These are phyloP conservation scores for Phytophthora cryptogea DNA, from an alignment of 352 stramenopile species.

Conservation along the genomic window DNA sequence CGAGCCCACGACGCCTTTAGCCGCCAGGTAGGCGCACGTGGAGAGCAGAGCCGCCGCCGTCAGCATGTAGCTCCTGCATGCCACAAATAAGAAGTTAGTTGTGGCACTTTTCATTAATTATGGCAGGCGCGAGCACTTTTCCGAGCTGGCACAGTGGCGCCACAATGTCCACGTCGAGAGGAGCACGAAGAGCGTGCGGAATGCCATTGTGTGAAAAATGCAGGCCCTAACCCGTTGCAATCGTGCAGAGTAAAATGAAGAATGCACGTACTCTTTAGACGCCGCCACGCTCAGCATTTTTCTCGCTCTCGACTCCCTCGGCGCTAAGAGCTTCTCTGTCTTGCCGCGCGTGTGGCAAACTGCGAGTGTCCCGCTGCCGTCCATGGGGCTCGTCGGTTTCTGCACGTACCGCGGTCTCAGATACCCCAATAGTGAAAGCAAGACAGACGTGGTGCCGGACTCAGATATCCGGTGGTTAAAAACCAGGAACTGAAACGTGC, in stretches of 20 bases:
- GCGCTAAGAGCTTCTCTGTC: slow-evolving; percentile 1
- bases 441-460: background rate
- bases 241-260: background rate
- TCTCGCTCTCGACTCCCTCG: background rate
- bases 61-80: slow-evolving; percentile 31
- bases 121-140: slow-evolving; percentile 15
- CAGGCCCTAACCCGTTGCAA: background rate
- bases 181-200: slow-evolving; percentile 1
- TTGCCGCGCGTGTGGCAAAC: background rate
- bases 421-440: slow-evolving; percentile 17
- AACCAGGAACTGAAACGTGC: slow-evolving; percentile 2
- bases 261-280: slow-evolving; percentile 31
- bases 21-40: slow-evolving; percentile 33
- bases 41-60: slow-evolving; percentile 37
- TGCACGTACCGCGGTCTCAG: slow-evolving; percentile 11
- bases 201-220: slow-evolving; percentile 17
- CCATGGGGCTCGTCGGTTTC: slow-evolving; percentile 5
- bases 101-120: background rate
- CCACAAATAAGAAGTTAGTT: slow-evolving; percentile 3
- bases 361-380: slow-evolving; percentile 1
- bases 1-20: slow-evolving; percentile 18
- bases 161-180: slow-evolving; percentile 17
- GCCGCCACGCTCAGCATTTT: slow-evolving; percentile 25
- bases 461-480: slow-evolving; percentile 23
- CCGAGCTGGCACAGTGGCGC: slow-evolving; percentile 7